Evolutionary conservation across 768 basidiomycete genomes (phyloP).

Genomic region (Rhizopogon rudus): DNA sequence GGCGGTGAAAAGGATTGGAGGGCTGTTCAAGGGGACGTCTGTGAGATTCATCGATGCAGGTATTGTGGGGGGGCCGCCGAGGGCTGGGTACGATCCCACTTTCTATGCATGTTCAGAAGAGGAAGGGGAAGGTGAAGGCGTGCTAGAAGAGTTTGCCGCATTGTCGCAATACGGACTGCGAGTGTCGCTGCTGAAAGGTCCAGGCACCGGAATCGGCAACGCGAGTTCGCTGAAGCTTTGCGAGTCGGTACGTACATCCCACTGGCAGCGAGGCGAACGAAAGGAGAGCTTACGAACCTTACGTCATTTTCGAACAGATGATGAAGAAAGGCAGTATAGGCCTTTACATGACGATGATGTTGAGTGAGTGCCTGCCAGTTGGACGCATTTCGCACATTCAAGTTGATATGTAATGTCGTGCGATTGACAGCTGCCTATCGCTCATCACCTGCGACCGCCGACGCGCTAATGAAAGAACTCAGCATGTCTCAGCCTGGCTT

Average conservation of each 20-base stretch:
- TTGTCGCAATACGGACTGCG: constrained; percentile 37
- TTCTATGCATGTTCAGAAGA: constrained; percentile 44
- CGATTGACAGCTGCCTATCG: constrained; percentile 37
- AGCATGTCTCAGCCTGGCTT: constrained; percentile 39
- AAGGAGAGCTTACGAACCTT: background rate
- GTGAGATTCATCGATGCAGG: constrained; percentile 45
- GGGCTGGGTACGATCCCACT: constrained; percentile 40
- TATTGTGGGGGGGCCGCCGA: constrained; percentile 53
- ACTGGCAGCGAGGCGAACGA: background rate
- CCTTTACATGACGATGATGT: constrained; percentile 44
- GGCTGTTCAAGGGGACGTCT: constrained; percentile 30
- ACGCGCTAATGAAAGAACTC: constrained; percentile 45
- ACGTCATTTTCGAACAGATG: constrained; percentile 30
- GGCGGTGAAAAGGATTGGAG: constrained; percentile 39
- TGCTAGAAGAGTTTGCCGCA: constrained; percentile 32
- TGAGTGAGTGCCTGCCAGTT: constrained; percentile 29
- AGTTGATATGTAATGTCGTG: background rate
- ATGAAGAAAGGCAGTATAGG: constrained; percentile 50
- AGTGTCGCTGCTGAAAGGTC: constrained; percentile 36
- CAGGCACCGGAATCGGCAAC: constrained; percentile 45
- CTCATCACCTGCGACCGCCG: constrained; percentile 50
- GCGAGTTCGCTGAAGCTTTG: constrained; percentile 58
- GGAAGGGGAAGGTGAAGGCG: constrained; percentile 12
- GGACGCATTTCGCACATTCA: background rate
- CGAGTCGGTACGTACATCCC: constrained; percentile 39